These are phyloP conservation scores for Sporobolus alterniflorus DNA, from an alignment of 202 grass and related monocot species.

Conservation along the genomic window DNA sequence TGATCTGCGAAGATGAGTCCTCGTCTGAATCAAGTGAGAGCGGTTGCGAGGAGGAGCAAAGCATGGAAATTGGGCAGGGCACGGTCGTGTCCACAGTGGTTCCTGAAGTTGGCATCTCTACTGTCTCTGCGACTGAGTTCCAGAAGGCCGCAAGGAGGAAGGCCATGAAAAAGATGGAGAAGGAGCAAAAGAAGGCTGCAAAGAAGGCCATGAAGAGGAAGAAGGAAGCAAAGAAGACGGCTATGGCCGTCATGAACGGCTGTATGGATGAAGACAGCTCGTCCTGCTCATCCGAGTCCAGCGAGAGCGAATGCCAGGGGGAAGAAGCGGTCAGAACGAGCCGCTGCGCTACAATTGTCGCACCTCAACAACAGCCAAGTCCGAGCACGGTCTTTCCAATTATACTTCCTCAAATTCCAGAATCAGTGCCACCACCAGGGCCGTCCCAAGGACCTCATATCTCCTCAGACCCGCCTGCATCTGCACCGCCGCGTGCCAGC, in stretches of 20 bases:
- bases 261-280: constrained; percentile 42
- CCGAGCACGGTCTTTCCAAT: constrained; percentile 3
- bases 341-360: constrained; percentile 23
- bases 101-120: neutral
- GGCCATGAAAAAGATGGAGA: constrained; percentile 55
- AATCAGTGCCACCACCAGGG: neutral
- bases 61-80: neutral
- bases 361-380: neutral
- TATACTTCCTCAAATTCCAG: constrained; percentile 37
- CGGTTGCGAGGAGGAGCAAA: constrained; percentile 25
- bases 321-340: constrained; percentile 40
- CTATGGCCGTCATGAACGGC: constrained; percentile 8
- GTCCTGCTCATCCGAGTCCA: constrained; percentile 73
- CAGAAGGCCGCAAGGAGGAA: constrained; percentile 38
- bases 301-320: constrained; percentile 51
- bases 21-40: constrained; percentile 54
- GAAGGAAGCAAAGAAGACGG: constrained; percentile 54
- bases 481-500: neutral
- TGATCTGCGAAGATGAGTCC: constrained; percentile 13
- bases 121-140: neutral
- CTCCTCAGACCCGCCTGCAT: neutral
- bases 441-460: neutral
- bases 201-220: constrained; percentile 50
- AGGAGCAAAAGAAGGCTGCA: constrained; percentile 50
- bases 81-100: neutral